Conservation (phyloP, 306 rosid genomes). For the Fragaria iinumae region DNA sequence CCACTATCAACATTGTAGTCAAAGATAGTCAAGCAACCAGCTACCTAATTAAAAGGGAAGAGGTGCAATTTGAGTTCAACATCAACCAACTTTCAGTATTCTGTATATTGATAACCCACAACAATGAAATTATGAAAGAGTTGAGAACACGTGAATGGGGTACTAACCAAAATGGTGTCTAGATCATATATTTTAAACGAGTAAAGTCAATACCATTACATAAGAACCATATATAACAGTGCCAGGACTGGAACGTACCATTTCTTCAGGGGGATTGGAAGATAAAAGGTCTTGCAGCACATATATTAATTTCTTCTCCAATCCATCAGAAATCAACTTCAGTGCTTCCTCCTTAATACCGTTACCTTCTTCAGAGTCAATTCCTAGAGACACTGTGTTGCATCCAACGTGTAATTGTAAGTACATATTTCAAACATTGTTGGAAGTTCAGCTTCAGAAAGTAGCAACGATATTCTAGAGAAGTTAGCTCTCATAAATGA, state of each 20-base stretch:
- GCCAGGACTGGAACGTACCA: slow-evolving; percentile 51
- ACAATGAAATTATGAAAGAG: not conserved
- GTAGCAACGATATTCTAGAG: not conserved
- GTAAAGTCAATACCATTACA: slow-evolving; percentile 5
- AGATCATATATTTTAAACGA: slow-evolving; percentile 7
- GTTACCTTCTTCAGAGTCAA: slow-evolving; percentile 42
- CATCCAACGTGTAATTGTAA: slow-evolving; percentile 37
- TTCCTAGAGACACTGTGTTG: slow-evolving; percentile 58
- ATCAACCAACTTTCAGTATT: slow-evolving; percentile 19
- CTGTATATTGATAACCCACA: not conserved
- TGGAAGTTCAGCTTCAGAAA: slow-evolving; percentile 18
- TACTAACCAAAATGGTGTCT: not conserved
- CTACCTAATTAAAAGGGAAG: not conserved
- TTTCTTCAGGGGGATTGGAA: slow-evolving; percentile 61
- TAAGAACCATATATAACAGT: not conserved
- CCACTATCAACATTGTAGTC: not conserved
- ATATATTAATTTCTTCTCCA: slow-evolving; percentile 64
- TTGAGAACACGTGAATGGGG: not conserved
- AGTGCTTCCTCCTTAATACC: slow-evolving; percentile 57
- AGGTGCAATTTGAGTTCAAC: slow-evolving; percentile 14
- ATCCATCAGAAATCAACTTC: slow-evolving; percentile 67
- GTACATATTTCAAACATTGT: slow-evolving; percentile 3
- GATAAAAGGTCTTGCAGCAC: slow-evolving; percentile 59
- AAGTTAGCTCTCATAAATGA: slow-evolving; percentile 12
- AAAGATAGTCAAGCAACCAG: not conserved